A percentile compares a stretch with the other conserved stretches of the same genome.
phyloP scores from a whole-genome alignment of 495 filamentous ascomycete genomes.

The Xylaria telfairii region DNA sequence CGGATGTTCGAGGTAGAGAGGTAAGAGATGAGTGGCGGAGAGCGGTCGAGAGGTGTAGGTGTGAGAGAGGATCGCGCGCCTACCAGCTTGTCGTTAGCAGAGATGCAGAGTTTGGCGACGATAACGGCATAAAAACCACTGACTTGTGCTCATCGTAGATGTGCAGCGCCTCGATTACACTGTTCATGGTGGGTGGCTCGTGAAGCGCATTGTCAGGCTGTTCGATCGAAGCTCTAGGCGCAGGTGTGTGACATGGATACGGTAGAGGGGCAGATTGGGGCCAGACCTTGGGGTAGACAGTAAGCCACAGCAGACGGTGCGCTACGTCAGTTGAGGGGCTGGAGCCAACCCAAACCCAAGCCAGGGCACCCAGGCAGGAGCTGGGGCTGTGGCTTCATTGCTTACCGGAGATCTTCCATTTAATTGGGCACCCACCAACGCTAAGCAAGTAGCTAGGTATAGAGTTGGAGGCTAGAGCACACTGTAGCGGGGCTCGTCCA shows the following conservation, averaged over 20 bases:
- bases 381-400: not conserved
- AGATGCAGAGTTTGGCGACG: not conserved
- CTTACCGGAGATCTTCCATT: no score
- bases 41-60: slow-evolving; percentile 74
- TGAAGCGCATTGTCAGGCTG: slow-evolving; percentile 30
- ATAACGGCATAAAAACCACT: slow-evolving; percentile 27
- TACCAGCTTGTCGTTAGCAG: slow-evolving; percentile 25
- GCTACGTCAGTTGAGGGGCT: slow-evolving; percentile 1
- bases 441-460: no score
- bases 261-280: not conserved
- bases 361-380: no score
- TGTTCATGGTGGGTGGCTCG: slow-evolving; percentile 64
- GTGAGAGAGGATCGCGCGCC: slow-evolving; percentile 58
- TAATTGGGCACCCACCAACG: no score
- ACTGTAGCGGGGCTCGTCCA: slow-evolving; percentile 3
- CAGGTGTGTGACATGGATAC: not conserved
- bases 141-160: slow-evolving; percentile 94
- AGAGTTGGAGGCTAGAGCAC: not conserved
- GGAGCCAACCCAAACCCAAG: not conserved
- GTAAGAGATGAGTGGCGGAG: slow-evolving; percentile 74
- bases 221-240: not conserved
- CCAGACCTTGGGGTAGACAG: not conserved
- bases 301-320: not conserved
- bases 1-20: slow-evolving; percentile 86
- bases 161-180: slow-evolving; percentile 92